Percentiles rank a stretch among this genome's conserved stretches.
Conservation (phyloP, 2,329 filamentous ascomycete genomes). For the Colletotrichum sp. region DNA sequence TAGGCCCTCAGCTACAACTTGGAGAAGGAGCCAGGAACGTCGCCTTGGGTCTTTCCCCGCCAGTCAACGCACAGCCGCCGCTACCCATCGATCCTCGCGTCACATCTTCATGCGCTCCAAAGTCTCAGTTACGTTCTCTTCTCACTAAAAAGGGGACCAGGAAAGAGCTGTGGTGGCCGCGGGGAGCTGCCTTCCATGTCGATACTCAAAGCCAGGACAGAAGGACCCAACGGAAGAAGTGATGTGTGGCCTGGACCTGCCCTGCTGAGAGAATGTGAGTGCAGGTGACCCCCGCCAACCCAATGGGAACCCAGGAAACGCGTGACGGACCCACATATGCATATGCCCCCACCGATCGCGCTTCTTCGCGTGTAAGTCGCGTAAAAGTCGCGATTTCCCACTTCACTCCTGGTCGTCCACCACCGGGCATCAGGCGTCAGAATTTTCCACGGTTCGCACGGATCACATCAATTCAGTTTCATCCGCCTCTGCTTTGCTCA, state of each 20-base stretch:
- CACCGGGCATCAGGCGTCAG: background rate
- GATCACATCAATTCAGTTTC: slow-evolving; percentile 3
- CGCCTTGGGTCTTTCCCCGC: background rate
- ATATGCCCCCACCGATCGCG: background rate
- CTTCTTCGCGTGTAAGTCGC: background rate
- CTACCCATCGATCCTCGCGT: background rate
- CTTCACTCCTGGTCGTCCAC: background rate
- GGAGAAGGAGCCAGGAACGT: background rate
- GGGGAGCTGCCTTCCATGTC: background rate
- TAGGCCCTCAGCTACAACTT: background rate
- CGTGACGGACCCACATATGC: background rate
- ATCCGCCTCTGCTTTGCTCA: background rate
- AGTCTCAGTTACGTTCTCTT: background rate
- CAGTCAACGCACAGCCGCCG: background rate
- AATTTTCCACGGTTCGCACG: slow-evolving; percentile 3
- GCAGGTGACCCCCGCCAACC: background rate
- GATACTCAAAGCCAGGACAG: background rate
- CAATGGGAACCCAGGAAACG: background rate
- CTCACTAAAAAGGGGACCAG: background rate
- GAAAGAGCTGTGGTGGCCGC: background rate
- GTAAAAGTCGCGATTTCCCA: slow-evolving; percentile 7
- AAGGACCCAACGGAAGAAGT: background rate
- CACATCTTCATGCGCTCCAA: slow-evolving; percentile 2
- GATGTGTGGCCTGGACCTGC: background rate
- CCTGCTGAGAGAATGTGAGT: background rate